phyloP scores from a whole-genome alignment of 2,329 filamentous ascomycete genomes.

The Fusarium sulawesiense region DNA sequence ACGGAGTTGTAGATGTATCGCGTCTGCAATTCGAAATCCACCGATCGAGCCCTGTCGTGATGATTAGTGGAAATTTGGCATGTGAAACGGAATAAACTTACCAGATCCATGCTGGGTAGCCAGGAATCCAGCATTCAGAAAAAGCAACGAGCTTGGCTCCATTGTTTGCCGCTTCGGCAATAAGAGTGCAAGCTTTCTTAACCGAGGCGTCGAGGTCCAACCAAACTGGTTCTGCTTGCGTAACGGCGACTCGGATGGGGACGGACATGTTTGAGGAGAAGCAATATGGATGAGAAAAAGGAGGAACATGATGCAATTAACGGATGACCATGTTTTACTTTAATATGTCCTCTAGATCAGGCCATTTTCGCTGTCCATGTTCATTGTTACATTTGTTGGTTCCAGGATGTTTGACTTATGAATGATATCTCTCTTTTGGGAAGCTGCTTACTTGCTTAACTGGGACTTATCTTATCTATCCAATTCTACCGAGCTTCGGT shows the following conservation, averaged over 20 bases:
- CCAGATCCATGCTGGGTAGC: slow-evolving; percentile 61
- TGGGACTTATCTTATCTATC: too few relatives aligned
- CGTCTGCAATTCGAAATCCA: slow-evolving; percentile 42
- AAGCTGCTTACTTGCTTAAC: too few relatives aligned
- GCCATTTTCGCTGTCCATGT: neutral
- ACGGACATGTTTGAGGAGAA: slow-evolving; percentile 10
- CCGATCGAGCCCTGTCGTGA: slow-evolving; percentile 33
- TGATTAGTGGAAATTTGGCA: neutral
- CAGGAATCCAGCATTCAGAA: slow-evolving; percentile 65
- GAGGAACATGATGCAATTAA: neutral
- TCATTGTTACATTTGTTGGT: too few relatives aligned
- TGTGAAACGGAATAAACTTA: slow-evolving; percentile 18
- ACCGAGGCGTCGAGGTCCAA: slow-evolving; percentile 40
- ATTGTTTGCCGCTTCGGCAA: slow-evolving; percentile 49
- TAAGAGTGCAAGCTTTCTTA: slow-evolving; percentile 42
- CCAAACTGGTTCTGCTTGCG: slow-evolving; percentile 45
- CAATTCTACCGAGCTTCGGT: too few relatives aligned
- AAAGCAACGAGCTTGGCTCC: slow-evolving; percentile 67
- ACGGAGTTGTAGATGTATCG: slow-evolving; percentile 57
- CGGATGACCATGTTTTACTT: fast-evolving
- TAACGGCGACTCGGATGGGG: slow-evolving; percentile 40
- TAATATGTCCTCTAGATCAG: neutral
- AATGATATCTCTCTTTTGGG: too few relatives aligned
- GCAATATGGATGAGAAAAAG: neutral
- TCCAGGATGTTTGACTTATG: too few relatives aligned